A percentile compares a stretch with the other conserved stretches of the same genome.
phyloP scores from a whole-genome alignment of 148 eudicot species.

The Arctostaphylos glauca region DNA sequence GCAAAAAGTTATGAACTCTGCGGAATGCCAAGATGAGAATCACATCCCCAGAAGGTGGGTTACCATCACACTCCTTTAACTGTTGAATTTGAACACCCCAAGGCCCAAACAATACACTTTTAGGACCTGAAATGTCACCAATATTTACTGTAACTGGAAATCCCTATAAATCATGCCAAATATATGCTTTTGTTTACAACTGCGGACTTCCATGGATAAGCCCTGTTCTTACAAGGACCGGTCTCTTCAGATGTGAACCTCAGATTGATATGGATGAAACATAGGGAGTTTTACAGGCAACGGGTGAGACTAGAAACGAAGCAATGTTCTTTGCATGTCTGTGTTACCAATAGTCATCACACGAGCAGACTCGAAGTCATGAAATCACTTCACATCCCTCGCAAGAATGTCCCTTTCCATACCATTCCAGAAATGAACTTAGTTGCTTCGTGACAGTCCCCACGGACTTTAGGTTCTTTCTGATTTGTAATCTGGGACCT shows the following conservation, averaged over 20 bases:
- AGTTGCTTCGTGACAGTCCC: conserved; percentile 46
- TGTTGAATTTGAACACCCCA: no score
- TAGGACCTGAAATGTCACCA: neutral
- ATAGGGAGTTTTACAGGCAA: neutral
- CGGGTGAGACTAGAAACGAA: neutral
- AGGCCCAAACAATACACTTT: neutral
- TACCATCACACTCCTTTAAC: no score
- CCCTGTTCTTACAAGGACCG: neutral
- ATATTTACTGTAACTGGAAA: neutral
- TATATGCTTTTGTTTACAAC: neutral
- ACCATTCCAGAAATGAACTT: conserved; percentile 38
- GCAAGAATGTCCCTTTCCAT: conserved; percentile 43
- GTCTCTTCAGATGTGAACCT: neutral
- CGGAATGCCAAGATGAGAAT: no score
- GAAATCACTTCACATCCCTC: conserved; percentile 55
- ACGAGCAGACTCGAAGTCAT: conserved; percentile 48
- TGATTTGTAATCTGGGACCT: conserved; percentile 45
- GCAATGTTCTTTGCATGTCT: neutral
- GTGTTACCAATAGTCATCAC: conserved; percentile 49
- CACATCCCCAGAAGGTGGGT: no score
- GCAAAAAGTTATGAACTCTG: no score
- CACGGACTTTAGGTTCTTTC: conserved; percentile 50
- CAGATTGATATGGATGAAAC: neutral
- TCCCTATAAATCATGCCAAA: neutral
- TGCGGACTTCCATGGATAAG: neutral